Percentiles rank a stretch among this genome's conserved stretches.
phyloP scores from a whole-genome alignment of 805 yeast species.

The Zygosaccharomyces siamensis region DNA sequence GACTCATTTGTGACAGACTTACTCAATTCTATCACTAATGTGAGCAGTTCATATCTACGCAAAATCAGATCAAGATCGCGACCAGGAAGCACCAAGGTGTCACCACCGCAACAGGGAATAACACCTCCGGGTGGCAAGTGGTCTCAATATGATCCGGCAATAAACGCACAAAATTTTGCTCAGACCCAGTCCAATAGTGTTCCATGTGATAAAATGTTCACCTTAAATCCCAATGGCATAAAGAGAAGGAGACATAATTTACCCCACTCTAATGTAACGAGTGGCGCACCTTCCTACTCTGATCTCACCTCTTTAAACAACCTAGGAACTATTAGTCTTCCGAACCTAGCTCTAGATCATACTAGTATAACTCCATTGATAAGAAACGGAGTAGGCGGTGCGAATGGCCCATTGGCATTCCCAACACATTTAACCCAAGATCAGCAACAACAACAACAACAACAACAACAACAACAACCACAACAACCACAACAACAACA shows the following conservation, averaged over 20 bases:
- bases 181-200: slow-evolving; percentile 8
- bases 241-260: slow-evolving; percentile 21
- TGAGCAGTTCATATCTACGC: slow-evolving; percentile 26
- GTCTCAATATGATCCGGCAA: background rate
- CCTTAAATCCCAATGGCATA: slow-evolving; percentile 33
- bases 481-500: slow-evolving; percentile 3
- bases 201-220: slow-evolving; percentile 18
- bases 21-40: slow-evolving; percentile 29
- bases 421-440: slow-evolving; percentile 1
- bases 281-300: slow-evolving; percentile 13
- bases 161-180: slow-evolving; percentile 4
- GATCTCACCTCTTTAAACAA: slow-evolving; percentile 15
- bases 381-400: slow-evolving; percentile 7
- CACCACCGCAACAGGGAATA: background rate
- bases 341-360: slow-evolving; percentile 20
- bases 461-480: background rate
- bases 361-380: slow-evolving; percentile 17
- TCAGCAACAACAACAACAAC: background rate
- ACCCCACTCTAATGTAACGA: slow-evolving; percentile 10
- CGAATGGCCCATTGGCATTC: slow-evolving; percentile 1
- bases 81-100: background rate
- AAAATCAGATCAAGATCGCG: slow-evolving; percentile 14
- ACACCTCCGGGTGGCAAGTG: slow-evolving; percentile 1
- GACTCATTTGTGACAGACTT: slow-evolving; percentile 27
- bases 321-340: slow-evolving; percentile 20